Evolutionary conservation across 768 basidiomycete species (phyloP), one percentile per base, ranked within the genome.

Genomic region (Hericium rajendrae): DNA sequence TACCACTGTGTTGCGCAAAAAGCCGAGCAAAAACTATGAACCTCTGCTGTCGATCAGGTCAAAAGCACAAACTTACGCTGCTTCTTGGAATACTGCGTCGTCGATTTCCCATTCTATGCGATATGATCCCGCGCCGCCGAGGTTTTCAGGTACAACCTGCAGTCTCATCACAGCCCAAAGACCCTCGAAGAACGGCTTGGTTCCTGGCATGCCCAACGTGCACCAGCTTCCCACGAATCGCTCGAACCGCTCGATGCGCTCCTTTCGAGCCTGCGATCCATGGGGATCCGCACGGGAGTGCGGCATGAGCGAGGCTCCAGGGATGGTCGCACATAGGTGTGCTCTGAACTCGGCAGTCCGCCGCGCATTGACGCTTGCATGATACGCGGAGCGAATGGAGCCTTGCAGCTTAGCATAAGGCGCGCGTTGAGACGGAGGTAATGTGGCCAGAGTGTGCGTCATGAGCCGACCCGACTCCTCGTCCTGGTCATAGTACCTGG

Each of bases 11-110:
- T 61, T 64, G 56, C 54, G 65, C 60, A 66, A 56, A 66, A 55
- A 60, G 9, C 49, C 18, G 24, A 41, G 51, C 38, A 51, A 58
- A 58, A 52, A 58, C 56, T 58, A 59, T 67, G 39, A 61, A 63
- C 48, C 38, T 58, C 48, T 55, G 56, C 57, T 49, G 56, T 18
- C 15, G 48, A 60, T 39, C 22, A 22, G 32, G 54, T 48, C 48
- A 57, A 66, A 51, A 57, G 18, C 58, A 53, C 40, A 37, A 37
- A 81, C 92, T 76, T 77, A 92, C 92, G 89, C 92, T 61, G 91
- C 82, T 72, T 95, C 93, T 67, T 92, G 87, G 73, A 94, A 91
- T 15, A 94, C 90, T 18, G 91, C 91, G 74, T 95, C 93, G 69
- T 95, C 93, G 20, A 94, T 75, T 74, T 93, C 90, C 93, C 93